Conservation (phyloP, 495 filamentous ascomycete genomes). For the Penicillium roqueforti region DNA sequence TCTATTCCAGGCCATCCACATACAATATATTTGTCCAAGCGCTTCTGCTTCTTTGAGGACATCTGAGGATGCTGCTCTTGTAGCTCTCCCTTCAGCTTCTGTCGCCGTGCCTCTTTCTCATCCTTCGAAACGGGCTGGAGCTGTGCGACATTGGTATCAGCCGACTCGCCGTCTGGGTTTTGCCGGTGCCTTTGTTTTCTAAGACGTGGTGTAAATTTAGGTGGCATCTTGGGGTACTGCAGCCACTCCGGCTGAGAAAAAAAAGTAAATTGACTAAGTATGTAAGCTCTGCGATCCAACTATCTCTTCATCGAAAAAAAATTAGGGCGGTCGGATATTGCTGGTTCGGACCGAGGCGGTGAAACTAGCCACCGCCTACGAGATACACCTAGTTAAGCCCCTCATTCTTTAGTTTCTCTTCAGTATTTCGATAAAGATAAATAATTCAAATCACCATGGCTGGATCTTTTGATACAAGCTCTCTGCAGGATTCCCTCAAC, state of each 20-base stretch:
- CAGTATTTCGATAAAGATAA: background rate
- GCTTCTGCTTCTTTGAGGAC: constrained; percentile 87
- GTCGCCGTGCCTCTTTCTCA: constrained; percentile 65
- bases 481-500: constrained; percentile 33
- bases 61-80: constrained; percentile 61
- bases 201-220: constrained; percentile 72
- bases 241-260: constrained; percentile 13
- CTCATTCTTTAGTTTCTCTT: background rate
- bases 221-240: constrained; percentile 47
- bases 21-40: constrained; percentile 93
- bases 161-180: constrained; percentile 34
- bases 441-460: constrained; percentile 26
- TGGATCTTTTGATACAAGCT: constrained; percentile 23
- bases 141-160: constrained; percentile 69
- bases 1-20: constrained; percentile 12
- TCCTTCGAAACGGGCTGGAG: constrained; percentile 61
- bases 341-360: constrained; percentile 14
- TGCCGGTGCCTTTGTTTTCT: constrained; percentile 64
- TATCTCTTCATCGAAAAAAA: constrained; percentile 27
- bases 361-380: constrained; percentile 19
- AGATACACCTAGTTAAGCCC: background rate
- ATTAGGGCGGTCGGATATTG: constrained; percentile 28
- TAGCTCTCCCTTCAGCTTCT: constrained; percentile 63
- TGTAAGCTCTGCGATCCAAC: constrained; percentile 3
- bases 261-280: constrained; percentile 5